Base-by-base conservation (phyloP, 768 basidiomycete species). In the Suillus sp. region DNA sequence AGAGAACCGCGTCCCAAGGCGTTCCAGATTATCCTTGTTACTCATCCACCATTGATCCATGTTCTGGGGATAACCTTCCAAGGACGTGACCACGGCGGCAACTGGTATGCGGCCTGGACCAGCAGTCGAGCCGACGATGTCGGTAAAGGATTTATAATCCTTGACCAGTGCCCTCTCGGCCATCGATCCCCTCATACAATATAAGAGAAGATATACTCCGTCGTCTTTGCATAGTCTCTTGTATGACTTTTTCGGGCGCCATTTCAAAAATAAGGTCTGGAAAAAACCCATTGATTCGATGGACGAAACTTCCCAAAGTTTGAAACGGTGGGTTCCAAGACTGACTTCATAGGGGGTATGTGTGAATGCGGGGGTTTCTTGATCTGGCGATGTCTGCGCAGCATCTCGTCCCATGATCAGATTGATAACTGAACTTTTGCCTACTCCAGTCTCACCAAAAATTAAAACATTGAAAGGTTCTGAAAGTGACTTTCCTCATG, bases 21-120 rank as follows among this genome's bases (percentile, higher is more conserved):
- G 40, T 16, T 62, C 59, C 22, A 77, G 71, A 3, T 66, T 65
- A 4, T 35, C n/a, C 4, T 47, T 63, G 7, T 77, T 78, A 47
- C 57, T 68, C n/a, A 45, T 37, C 77, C 77, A 77, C 76, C 77
- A 77, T 18, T 48, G 34, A 50, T 78, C 77, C 77, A 78, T 78
- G 11, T 69, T 68, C 47, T 59, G 68, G 27, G 66, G 63, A 38
- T 74, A 61, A 16, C 75, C 69, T 60, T 80, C 81, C 34, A 81
- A 72, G 30, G 77, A 77, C 1, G 78, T 81, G 10, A 80, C 71
- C n/a, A 77, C 75, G 18, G 81, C 64, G 18, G 75, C 71, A 59
- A 78, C 74, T 3, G 81, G 79, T 11, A 78, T 74, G 9, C 68
- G 35, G 14, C 38, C 38, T n/a, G n/a, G n/a, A n/a, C n/a, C n/a